Evolutionary conservation across 2,329 filamentous ascomycete species (phyloP).

Genomic region (Penicillium thymicola): DNA sequence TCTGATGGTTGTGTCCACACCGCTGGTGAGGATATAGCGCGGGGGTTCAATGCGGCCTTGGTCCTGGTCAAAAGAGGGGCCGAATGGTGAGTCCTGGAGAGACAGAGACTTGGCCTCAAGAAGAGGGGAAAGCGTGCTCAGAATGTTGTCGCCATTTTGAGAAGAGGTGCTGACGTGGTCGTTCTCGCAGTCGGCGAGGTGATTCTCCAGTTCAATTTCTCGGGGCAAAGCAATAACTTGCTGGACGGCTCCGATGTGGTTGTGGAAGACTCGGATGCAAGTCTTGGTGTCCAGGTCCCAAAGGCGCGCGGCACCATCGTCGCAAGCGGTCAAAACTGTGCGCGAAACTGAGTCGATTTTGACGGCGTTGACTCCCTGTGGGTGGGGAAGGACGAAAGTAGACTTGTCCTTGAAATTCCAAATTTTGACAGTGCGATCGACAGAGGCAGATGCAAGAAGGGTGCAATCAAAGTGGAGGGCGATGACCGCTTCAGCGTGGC

Average conservation of each 20-base stretch:
- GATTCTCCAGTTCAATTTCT: constrained; percentile 86
- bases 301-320: constrained; percentile 85
- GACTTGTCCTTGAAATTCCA: constrained; percentile 88
- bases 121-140: constrained; percentile 24
- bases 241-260: constrained; percentile 93
- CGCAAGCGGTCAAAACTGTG: constrained; percentile 87
- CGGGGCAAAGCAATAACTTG: constrained; percentile 79
- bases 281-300: constrained; percentile 87
- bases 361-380: constrained; percentile 96
- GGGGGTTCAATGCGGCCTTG: constrained; percentile 69
- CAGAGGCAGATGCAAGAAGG: constrained; percentile 81
- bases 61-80: constrained; percentile 59
- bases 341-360: constrained; percentile 76
- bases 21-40: constrained; percentile 88
- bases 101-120: constrained; percentile 23
- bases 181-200: constrained; percentile 57
- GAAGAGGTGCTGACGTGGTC: constrained; percentile 45
- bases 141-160: constrained; percentile 27
- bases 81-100: constrained; percentile 55
- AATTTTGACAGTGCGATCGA: constrained; percentile 85
- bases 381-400: constrained; percentile 74
- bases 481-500: constrained; percentile 79
- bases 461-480: constrained; percentile 82
- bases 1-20: constrained; percentile 84
- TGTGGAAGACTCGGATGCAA: constrained; percentile 74